Evolutionary conservation across 208 protist species (phyloP).

Genomic region (Borovskyia barvae): DNA sequence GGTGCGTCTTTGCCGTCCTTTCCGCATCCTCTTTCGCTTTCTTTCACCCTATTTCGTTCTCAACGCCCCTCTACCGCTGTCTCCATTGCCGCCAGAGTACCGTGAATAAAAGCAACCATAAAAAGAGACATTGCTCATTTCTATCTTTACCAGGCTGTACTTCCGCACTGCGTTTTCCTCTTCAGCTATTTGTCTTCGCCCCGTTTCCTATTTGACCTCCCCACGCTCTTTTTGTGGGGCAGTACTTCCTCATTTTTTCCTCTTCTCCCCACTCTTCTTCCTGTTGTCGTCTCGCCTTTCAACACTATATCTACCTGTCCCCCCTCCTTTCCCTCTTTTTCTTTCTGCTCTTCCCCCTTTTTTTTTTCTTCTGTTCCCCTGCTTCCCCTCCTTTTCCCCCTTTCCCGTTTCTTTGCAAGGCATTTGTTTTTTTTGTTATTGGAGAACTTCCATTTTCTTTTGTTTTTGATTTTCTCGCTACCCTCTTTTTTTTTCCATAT

Average conservation of each 20-base stretch:
- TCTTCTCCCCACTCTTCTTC: not conserved
- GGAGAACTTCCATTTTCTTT: not conserved
- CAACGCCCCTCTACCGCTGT: not conserved
- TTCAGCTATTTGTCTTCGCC: too few relatives aligned
- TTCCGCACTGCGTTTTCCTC: constrained; percentile 1
- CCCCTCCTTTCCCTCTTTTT: not conserved
- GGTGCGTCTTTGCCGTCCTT: not conserved
- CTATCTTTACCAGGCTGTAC: constrained; percentile 4
- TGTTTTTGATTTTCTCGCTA: constrained; percentile 7
- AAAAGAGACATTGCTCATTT: not conserved
- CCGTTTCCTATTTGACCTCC: constrained; percentile 3
- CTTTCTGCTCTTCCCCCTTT: not conserved
- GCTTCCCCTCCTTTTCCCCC: constrained; percentile 9
- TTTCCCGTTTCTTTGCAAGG: constrained; percentile 9
- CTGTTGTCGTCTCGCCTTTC: not conserved
- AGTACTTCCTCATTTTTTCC: not conserved
- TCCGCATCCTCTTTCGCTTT: constrained; percentile 2
- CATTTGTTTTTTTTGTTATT: not conserved
- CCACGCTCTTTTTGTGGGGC: not conserved
- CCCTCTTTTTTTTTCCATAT: constrained; percentile 5
- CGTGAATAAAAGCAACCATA: not conserved
- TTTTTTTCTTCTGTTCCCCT: constrained; percentile 13
- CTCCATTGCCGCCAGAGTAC: not conserved
- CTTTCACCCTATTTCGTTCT: constrained; percentile 7
- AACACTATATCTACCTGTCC: not conserved